Percentiles rank a stretch among this genome's conserved stretches.
Evolutionary conservation across 2,329 filamentous ascomycete genomes (phyloP).

Genomic region (Nannizziopsis barbatae): DNA sequence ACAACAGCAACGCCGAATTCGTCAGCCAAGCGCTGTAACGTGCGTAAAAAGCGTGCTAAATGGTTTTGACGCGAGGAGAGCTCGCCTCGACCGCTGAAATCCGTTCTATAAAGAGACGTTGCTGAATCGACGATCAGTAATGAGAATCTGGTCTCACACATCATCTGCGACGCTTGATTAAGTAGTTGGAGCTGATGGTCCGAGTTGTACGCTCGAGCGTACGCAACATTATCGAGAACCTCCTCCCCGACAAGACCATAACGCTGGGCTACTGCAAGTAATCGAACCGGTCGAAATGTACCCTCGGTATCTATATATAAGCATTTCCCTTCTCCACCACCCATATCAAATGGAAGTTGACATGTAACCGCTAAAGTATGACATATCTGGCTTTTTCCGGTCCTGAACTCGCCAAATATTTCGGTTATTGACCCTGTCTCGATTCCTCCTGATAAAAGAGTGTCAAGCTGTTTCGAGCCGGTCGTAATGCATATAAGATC

Average conservation of each 20-base stretch:
- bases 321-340: slow-evolving; percentile 94
- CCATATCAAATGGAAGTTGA: slow-evolving; percentile 97
- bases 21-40: slow-evolving; percentile 44
- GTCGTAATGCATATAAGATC: slow-evolving; percentile 97
- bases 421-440: slow-evolving; percentile 98
- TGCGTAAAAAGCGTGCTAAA: slow-evolving; percentile 41
- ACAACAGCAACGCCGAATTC: slow-evolving; percentile 95
- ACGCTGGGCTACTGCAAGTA: slow-evolving; percentile 83
- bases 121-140: slow-evolving; percentile 92
- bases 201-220: slow-evolving; percentile 95
- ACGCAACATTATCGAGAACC: slow-evolving; percentile 95
- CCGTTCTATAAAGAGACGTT: slow-evolving; percentile 87
- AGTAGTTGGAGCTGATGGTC: slow-evolving; percentile 93
- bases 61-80: slow-evolving; percentile 73
- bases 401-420: slow-evolving; percentile 94
- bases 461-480: slow-evolving; percentile 94
- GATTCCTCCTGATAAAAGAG: slow-evolving; percentile 81
- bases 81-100: slow-evolving; percentile 93
- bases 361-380: slow-evolving; percentile 98
- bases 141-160: slow-evolving; percentile 97
- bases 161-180: slow-evolving; percentile 93
- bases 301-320: slow-evolving; percentile 98
- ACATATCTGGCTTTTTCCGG: slow-evolving; percentile 96
- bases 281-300: slow-evolving; percentile 83
- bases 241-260: slow-evolving; percentile 94